Evolutionary conservation across 305 asterid species (phyloP).

Genomic region (Rubia tinctorum): DNA sequence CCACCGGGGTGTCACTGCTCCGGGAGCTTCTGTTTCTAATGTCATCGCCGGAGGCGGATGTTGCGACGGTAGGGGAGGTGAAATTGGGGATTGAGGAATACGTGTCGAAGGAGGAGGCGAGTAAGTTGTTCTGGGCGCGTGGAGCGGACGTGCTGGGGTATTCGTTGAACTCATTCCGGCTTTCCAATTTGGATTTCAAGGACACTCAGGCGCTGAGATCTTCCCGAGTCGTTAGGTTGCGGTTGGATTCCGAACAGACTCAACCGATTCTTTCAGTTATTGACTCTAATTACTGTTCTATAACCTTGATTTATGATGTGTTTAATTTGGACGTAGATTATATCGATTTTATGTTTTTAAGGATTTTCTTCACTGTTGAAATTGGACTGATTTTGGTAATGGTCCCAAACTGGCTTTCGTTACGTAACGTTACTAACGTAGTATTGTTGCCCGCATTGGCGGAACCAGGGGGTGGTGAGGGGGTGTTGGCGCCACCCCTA

Average conservation of each 20-base stretch:
- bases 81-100: conserved; percentile 61
- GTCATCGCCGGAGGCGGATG: conserved; percentile 24
- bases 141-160: conserved; percentile 80
- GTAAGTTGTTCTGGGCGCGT: conserved; percentile 79
- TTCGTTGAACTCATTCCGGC: conserved; percentile 65
- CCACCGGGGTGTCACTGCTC: conserved; percentile 55
- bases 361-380: background rate
- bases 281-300: conserved; percentile 9
- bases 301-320: background rate
- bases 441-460: too few relatives aligned
- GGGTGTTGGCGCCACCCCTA: too few relatives aligned
- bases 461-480: too few relatives aligned
- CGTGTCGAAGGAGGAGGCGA: conserved; percentile 58
- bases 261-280: conserved; percentile 49
- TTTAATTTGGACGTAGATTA: background rate
- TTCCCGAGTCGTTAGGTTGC: conserved; percentile 63
- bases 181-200: conserved; percentile 49
- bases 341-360: background rate
- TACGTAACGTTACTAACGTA: background rate
- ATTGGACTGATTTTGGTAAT: background rate
- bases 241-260: conserved; percentile 46
- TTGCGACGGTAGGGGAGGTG: conserved; percentile 31
- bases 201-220: conserved; percentile 40
- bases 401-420: background rate
- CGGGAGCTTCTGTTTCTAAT: conserved; percentile 41